Evolutionary conservation across 129 eudicot genomes (phyloP).

Genomic region (Apium graveolens): DNA sequence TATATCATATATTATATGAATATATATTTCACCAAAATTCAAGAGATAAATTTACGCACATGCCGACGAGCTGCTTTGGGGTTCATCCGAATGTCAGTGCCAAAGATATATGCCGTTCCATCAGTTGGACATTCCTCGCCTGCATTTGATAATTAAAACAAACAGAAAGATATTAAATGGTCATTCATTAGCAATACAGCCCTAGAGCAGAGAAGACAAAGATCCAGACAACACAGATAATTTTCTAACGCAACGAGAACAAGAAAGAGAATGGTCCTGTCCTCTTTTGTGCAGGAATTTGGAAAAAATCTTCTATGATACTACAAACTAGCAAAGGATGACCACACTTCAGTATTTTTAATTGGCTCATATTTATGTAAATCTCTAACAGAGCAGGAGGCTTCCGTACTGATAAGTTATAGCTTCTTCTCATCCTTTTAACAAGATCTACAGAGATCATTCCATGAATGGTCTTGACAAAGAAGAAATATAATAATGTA

Average conservation of each 20-base stretch:
- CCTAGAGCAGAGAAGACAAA: not conserved
- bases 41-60: constrained; percentile 32
- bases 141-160: constrained; percentile 20
- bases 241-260: not conserved
- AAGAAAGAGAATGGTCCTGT: not conserved
- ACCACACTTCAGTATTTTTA: not conserved
- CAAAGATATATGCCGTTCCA: constrained; percentile 84
- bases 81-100: constrained; percentile 69
- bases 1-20: not conserved
- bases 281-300: not conserved
- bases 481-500: not conserved
- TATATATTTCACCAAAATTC: not conserved
- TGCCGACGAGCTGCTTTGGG: constrained; percentile 88
- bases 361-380: not conserved
- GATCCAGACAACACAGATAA: not conserved
- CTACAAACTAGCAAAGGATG: not conserved
- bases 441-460: not conserved
- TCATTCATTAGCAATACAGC: not conserved
- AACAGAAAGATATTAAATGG: not conserved
- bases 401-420: not conserved
- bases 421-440: not conserved
- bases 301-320: not conserved
- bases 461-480: not conserved
- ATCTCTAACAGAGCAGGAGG: not conserved
- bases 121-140: constrained; percentile 86